Evolutionary conservation across 768 basidiomycete genomes (phyloP).

Genomic region (Pleurotus platypus): DNA sequence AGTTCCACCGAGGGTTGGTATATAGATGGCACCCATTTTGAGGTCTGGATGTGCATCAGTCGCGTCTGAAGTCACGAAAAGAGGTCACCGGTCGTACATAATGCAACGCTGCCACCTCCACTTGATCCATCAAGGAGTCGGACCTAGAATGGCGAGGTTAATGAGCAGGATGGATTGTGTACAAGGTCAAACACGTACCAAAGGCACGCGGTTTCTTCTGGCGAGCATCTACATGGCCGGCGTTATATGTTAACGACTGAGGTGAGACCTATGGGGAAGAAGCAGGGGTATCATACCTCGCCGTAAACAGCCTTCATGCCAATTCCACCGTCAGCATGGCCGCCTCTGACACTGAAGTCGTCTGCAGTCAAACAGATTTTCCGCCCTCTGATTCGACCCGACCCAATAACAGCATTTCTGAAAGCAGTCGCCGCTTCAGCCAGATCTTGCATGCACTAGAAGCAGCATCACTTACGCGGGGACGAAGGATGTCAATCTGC

Average conservation of each 20-base stretch:
- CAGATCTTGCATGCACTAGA: too few species aligned
- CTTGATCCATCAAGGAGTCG: conserved; percentile 38
- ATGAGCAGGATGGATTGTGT: not conserved
- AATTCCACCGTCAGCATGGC: conserved; percentile 40
- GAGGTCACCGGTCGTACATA: conserved; percentile 20
- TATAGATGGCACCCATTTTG: conserved; percentile 33
- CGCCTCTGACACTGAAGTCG: conserved; percentile 39
- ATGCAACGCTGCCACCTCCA: conserved; percentile 37
- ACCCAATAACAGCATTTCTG: conserved; percentile 36
- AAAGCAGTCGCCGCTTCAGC: not conserved
- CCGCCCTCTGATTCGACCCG: conserved; percentile 27
- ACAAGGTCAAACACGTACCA: conserved; percentile 20
- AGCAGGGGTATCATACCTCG: conserved; percentile 22
- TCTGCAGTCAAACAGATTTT: conserved; percentile 37
- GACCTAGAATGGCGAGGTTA: conserved; percentile 19
- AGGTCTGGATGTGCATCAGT: conserved; percentile 21
- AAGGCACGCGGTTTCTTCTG: conserved; percentile 28
- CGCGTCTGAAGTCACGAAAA: not conserved
- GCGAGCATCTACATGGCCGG: conserved; percentile 24
- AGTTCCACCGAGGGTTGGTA: conserved; percentile 30
- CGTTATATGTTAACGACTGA: not conserved
- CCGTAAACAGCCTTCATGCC: conserved; percentile 34
- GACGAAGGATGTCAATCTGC: conserved; percentile 26
- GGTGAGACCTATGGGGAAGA: not conserved
- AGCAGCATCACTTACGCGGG: conserved; percentile 26